These are phyloP conservation scores for Cercospora zeina DNA, from an alignment of 2,329 filamentous ascomycete species.

Conservation along the genomic window DNA sequence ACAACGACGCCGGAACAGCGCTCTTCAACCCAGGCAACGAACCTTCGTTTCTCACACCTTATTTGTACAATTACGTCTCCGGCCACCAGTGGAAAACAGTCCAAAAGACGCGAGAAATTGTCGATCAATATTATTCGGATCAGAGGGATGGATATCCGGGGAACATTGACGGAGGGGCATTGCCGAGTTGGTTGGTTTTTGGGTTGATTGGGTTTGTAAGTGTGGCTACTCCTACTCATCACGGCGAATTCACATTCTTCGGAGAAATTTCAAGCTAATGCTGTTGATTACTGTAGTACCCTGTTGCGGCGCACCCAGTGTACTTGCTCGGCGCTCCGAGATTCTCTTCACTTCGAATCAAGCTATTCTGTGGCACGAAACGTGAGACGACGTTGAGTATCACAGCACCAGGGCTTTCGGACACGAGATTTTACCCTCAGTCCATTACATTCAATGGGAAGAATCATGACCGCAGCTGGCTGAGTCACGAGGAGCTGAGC, in stretches of 20 bases:
- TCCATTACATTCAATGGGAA: constrained; percentile 24
- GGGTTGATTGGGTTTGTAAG: constrained; percentile 49
- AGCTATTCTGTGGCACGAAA: constrained; percentile 24
- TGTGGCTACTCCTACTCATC: too few species aligned
- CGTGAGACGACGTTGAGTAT: constrained; percentile 21
- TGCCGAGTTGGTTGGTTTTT: constrained; percentile 55
- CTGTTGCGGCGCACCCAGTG: constrained; percentile 50
- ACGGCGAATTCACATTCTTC: background rate
- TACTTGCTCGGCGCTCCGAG: constrained; percentile 52
- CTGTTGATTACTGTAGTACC: constrained; percentile 38
- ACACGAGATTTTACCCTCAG: constrained; percentile 25
- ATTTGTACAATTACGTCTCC: constrained; percentile 44
- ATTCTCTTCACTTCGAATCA: constrained; percentile 39
- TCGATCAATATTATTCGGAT: constrained; percentile 47
- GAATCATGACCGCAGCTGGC: constrained; percentile 25
- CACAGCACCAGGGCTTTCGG: constrained; percentile 19
- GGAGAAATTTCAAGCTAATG: background rate
- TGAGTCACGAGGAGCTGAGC: constrained; percentile 23
- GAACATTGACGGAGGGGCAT: constrained; percentile 51
- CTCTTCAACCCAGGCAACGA: constrained; percentile 41
- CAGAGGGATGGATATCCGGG: constrained; percentile 47
- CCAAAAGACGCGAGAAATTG: constrained; percentile 40
- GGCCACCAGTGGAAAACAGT: constrained; percentile 43
- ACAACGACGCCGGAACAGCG: constrained; percentile 30
- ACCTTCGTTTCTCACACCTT: constrained; percentile 45